Conservation (phyloP, 2,329 filamentous ascomycete genomes). For the Talaromyces sp. region DNA sequence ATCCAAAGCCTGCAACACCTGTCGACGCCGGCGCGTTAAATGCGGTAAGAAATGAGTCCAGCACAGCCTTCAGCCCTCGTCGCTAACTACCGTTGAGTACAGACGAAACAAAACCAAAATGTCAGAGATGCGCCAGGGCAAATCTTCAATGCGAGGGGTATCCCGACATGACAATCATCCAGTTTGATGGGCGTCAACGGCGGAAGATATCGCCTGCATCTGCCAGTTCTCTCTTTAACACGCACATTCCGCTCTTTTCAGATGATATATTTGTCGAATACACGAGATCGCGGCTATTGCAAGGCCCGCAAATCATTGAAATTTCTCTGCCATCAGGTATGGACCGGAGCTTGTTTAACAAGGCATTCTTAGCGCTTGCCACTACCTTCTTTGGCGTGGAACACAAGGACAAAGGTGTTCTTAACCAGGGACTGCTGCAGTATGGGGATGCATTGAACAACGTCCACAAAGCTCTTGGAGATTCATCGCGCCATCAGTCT, state of each 20-base stretch:
- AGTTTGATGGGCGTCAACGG: constrained; percentile 4
- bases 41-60: constrained; percentile 2
- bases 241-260: not conserved
- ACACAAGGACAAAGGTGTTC: constrained; percentile 2
- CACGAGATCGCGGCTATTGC: constrained; percentile 1
- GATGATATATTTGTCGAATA: constrained; percentile 8
- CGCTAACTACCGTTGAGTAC: not conserved
- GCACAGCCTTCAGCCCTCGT: not conserved
- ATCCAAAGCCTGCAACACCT: constrained; percentile 7
- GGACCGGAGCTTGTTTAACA: not conserved
- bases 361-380: not conserved
- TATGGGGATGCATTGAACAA: not conserved
- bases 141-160: constrained; percentile 3
- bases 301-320: not conserved
- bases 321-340: not conserved
- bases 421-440: not conserved
- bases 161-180: constrained; percentile 6
- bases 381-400: constrained; percentile 10
- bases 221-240: not conserved
- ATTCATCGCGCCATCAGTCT: not conserved
- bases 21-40: constrained; percentile 8
- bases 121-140: constrained; percentile 3
- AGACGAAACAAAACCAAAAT: constrained; percentile 8
- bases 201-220: not conserved
- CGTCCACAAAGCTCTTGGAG: constrained; percentile 3